Evolutionary conservation across 805 yeast genomes (phyloP).

Genomic region (Kuraishia cidri): DNA sequence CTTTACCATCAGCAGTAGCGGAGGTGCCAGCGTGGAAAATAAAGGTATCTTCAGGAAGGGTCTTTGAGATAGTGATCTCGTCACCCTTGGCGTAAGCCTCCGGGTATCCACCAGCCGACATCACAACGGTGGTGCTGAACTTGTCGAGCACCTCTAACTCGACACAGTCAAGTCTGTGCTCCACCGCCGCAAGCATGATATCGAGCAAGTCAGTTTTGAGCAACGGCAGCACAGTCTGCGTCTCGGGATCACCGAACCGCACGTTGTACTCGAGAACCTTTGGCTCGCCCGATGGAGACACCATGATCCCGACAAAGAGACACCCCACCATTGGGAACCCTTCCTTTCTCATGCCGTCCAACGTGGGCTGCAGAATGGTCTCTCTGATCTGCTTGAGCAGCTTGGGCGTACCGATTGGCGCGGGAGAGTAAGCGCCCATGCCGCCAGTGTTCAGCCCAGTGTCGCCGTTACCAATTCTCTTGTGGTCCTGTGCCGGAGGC

Average conservation of each 20-base stretch:
- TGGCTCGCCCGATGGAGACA: slow-evolving; percentile 74
- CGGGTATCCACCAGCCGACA: slow-evolving; percentile 98
- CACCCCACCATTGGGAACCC: slow-evolving; percentile 95
- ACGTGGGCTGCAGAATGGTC: slow-evolving; percentile 79
- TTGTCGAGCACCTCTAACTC: slow-evolving; percentile 42
- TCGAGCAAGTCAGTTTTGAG: slow-evolving; percentile 89
- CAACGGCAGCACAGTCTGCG: slow-evolving; percentile 91
- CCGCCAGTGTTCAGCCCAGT: slow-evolving; percentile 97
- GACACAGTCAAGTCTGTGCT: slow-evolving; percentile 86
- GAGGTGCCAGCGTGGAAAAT: slow-evolving; percentile 98
- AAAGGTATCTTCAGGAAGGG: slow-evolving; percentile 47
- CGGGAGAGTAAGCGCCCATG: slow-evolving; percentile 99
- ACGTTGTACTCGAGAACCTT: slow-evolving; percentile 95
- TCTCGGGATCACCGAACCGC: slow-evolving; percentile 98
- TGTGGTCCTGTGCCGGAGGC: slow-evolving; percentile 98
- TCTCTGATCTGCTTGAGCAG: slow-evolving; percentile 62
- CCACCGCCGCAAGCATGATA: slow-evolving; percentile 88
- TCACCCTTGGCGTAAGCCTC: slow-evolving; percentile 82
- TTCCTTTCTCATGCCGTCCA: slow-evolving; percentile 93
- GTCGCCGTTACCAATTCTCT: slow-evolving; percentile 90
- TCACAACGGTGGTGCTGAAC: slow-evolving; percentile 85
- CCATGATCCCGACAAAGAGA: slow-evolving; percentile 90
- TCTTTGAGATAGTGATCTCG: slow-evolving; percentile 48
- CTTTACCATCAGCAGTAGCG: slow-evolving; percentile 35
- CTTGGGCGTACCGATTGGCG: slow-evolving; percentile 84